Evolutionary conservation across 2,329 filamentous ascomycete species (phyloP).

Genomic region (Coniosporium tulheliwenetii): DNA sequence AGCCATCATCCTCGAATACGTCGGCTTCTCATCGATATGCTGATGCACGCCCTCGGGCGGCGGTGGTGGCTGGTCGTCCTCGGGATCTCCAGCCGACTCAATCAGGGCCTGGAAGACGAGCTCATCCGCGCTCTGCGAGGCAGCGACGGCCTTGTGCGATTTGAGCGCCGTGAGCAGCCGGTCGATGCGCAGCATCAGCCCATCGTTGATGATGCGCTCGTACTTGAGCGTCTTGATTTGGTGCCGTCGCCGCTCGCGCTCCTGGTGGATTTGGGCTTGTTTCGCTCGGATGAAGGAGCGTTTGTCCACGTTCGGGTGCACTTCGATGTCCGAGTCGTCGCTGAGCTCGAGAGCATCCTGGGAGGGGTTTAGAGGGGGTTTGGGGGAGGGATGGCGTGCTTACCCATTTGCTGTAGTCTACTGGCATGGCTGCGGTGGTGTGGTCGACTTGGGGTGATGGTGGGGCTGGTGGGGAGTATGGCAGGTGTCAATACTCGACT

Average conservation of each 20-base stretch:
- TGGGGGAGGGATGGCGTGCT: conserved; percentile 12
- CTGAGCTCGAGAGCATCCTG: conserved; percentile 87
- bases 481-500: no score
- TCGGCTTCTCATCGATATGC: conserved; percentile 58
- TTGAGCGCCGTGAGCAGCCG: conserved; percentile 59
- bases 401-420: conserved; percentile 62
- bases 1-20: conserved; percentile 97
- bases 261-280: conserved; percentile 89
- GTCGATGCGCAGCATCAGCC: conserved; percentile 71
- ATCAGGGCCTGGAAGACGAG: conserved; percentile 81
- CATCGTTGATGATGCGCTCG: conserved; percentile 85
- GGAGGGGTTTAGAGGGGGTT: conserved; percentile 11
- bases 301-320: conserved; percentile 98
- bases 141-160: conserved; percentile 42
- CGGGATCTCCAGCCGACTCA: conserved; percentile 56
- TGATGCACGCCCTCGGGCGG: conserved; percentile 67
- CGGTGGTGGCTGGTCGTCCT: conserved; percentile 60
- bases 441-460: no score
- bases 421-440: conserved; percentile 5
- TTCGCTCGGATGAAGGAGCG: conserved; percentile 96
- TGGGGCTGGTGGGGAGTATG: no score
- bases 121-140: conserved; percentile 53
- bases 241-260: conserved; percentile 69
- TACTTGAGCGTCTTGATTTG: conserved; percentile 88
- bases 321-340: conserved; percentile 95